Evolutionary conservation across 208 protist genomes (phyloP), one percentile per base, ranked within the genome.

Genomic region (Leptomonas pyrrhocoris): DNA sequence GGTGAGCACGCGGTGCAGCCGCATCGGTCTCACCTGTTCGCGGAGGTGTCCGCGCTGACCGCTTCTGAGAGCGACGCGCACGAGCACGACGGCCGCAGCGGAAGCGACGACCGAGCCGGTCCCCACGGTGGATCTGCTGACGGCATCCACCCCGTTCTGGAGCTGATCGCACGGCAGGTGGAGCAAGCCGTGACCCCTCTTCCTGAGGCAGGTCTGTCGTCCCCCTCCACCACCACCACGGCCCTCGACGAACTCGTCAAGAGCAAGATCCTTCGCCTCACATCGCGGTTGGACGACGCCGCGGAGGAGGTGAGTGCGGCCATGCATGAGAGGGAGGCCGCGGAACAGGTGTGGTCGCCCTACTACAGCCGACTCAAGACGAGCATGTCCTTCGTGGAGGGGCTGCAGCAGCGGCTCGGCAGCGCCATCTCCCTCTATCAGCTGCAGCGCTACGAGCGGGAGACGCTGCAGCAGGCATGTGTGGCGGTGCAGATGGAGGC

Each of bases 391-490:
- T 86, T 84, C 38, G 36, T 92, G 9, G 66, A 67, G 21, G 59
- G 81, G 18, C 64, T 95, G 54, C 61, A 80, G 66, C 49, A 68
- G 27, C 81, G 88, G 6, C 50, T 87, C 13, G 55, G 51, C 19
- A 74, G 67, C 5, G 88, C 88, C n/a, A 45, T 78, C 40, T 80
- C 70, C 16, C 82, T 94, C 15, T 86, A 83, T 58, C 25, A 73
- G n/a, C 80, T 89, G 46, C 70, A 88, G 74, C 76, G 68, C 5
- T 77, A 83, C 57, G 90, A 96, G 61, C 74, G 90, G 45, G 79
- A 84, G 53, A 93, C 90, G 9, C 72, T 94, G n/a, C 80, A 87
- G 66, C 74, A 74, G 13, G 80, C 88, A 18, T 76, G 92, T 19
- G 38, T 70, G 13, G 77, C 76, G 7, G 45, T 96, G 7, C 69